Evolutionary conservation across 495 filamentous ascomycete genomes (phyloP), one percentile per base, ranked within the genome.

Genomic region (Annulohypoxylon nitens): DNA sequence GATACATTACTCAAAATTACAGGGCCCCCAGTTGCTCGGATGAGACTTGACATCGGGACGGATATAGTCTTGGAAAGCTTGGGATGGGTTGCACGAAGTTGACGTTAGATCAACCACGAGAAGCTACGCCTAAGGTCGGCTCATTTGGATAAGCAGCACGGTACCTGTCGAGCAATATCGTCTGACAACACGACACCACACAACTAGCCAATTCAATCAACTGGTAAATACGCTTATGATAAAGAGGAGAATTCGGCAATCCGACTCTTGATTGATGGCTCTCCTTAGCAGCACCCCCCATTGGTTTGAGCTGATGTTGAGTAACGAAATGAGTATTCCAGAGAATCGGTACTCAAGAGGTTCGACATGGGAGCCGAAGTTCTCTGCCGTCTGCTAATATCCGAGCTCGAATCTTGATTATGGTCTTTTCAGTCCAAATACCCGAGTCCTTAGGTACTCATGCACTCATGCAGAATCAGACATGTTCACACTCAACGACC

Each of bases 121-220:
- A 30, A 59, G 55, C 4, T 54, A 12, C 58, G 36, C 59, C 55
- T 41, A 61, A 66, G 43, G 37, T 48, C 61, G 2, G 48, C 43
- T 71, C 30, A 57, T 73, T 54, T 72, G 63, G 55, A 73, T 57
- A 60, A 62, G 63, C 45, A 55, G 57, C 55, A 60, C 45, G 55
- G 30, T 61, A 16, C 43, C 18, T 51, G 36, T 57, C 23, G 34
- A 63, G 33, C 43, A 61, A 62, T 64, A 63, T 58, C 51, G 25
- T 39, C 34, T 25, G 53, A 20, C 23, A 51, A 53, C 50, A 36
- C 50, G 36, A 55, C 34, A 51, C 45, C 23, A 53, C 59, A 39
- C 18, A 47, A 51, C 63, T 59, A 20, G 43, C 36, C 43, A 51
- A 41, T 68, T 61, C 25, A 50, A 75, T 53, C 47, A 68, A 61